phyloP scores from a whole-genome alignment of 768 basidiomycete genomes.

The Collybia sordida region DNA sequence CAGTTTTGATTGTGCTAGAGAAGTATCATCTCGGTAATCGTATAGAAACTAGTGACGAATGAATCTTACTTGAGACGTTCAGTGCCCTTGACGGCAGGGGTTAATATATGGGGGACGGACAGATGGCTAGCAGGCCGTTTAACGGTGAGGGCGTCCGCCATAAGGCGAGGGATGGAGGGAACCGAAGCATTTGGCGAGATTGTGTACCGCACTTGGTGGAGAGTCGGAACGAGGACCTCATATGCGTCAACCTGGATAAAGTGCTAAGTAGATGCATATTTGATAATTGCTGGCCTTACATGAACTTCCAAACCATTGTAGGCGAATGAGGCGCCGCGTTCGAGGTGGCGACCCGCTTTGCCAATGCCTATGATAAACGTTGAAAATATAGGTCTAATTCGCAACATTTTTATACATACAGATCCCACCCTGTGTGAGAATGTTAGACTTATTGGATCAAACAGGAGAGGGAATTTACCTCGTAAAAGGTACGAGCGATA shows the following conservation, averaged over 20 bases:
- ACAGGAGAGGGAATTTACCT: slow-evolving; percentile 7
- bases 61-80: slow-evolving; percentile 10
- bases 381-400: not conserved
- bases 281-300: slow-evolving; percentile 3
- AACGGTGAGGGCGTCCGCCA: too few species aligned
- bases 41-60: not conserved
- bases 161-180: slow-evolving; percentile 13
- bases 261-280: not conserved
- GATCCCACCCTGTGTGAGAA: slow-evolving; percentile 1
- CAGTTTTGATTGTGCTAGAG: slow-evolving; percentile 18
- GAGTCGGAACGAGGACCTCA: slow-evolving; percentile 19
- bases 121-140: too few species aligned
- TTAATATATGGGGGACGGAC: too few species aligned
- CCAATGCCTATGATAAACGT: slow-evolving; percentile 15
- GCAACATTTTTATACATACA: not conserved
- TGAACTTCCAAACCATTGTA: slow-evolving; percentile 21
- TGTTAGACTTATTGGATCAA: not conserved
- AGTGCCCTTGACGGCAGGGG: not conserved
- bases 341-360: slow-evolving; percentile 18
- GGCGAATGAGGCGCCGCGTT: slow-evolving; percentile 18
- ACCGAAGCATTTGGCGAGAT: slow-evolving; percentile 10
- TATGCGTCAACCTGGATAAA: slow-evolving; percentile 14
- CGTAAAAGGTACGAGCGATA: slow-evolving; percentile 20
- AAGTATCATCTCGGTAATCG: not conserved
- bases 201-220: slow-evolving; percentile 15